Percentiles rank a stretch among this genome's conserved stretches.
phyloP scores from a whole-genome alignment of 345 rosid species.

The rapeseed (Brassica napus) region Da-Ae NC_063446.1:41527001-41527500 shows the following conservation, averaged over 20 bases:
- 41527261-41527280: conserved; percentile 10
- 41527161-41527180: conserved; percentile 34
- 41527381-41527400: neutral
- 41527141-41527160: conserved; percentile 39
- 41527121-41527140: conserved; percentile 34
- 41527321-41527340: neutral
- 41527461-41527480: too few species aligned
- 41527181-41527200: conserved; percentile 30
- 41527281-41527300: conserved; percentile 23
- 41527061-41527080: conserved; percentile 13
- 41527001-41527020: neutral
- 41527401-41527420: conserved; percentile 1
- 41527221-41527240: conserved; percentile 30
- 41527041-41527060: neutral
- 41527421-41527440: neutral
- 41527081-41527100: conserved; percentile 9
- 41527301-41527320: conserved; percentile 16
- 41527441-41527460: neutral
- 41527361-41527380: neutral
- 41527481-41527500: too few species aligned
- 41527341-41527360: neutral
- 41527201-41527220: conserved; percentile 34
- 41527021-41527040: neutral
- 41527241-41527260: conserved; percentile 28
- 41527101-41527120: conserved; percentile 7